Evolutionary conservation across 176 grass and related monocot species (phyloP).

Genomic region (Carex myosuroides): DNA sequence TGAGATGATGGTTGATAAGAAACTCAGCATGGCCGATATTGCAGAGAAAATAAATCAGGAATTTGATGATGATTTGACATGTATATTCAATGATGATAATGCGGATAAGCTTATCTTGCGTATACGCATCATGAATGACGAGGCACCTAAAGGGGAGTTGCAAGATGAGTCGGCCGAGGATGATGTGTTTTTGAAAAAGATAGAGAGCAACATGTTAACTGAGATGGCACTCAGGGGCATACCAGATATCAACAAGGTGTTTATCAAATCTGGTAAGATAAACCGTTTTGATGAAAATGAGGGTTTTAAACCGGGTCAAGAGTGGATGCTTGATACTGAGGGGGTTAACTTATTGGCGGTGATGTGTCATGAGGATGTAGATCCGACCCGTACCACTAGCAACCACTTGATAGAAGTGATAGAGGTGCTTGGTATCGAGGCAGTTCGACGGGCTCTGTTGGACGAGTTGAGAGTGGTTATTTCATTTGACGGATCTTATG

Average conservation of each 20-base stretch:
- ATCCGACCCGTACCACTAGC: slow-evolving; percentile 91
- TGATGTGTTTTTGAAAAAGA: slow-evolving; percentile 89
- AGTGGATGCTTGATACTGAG: slow-evolving; percentile 99
- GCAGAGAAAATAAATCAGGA: slow-evolving; percentile 96
- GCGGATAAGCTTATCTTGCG: slow-evolving; percentile 97
- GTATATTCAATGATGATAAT: slow-evolving; percentile 99
- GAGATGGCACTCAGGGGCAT: slow-evolving; percentile 98
- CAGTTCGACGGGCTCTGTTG: slow-evolving; percentile 73
- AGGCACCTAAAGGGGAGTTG: slow-evolving; percentile 90
- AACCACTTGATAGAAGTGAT: slow-evolving; percentile 97
- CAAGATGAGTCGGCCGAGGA: slow-evolving; percentile 97
- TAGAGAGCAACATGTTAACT: slow-evolving; percentile 94
- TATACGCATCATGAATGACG: slow-evolving; percentile 90
- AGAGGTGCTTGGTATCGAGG: slow-evolving; percentile 96
- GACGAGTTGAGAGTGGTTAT: slow-evolving; percentile 94
- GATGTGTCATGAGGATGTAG: slow-evolving; percentile 94
- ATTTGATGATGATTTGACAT: slow-evolving; percentile 91
- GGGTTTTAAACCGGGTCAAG: slow-evolving; percentile 70
- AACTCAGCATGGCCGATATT: slow-evolving; percentile 97
- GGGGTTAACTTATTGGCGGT: slow-evolving; percentile 93
- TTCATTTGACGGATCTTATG: slow-evolving; percentile 97
- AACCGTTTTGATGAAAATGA: slow-evolving; percentile 72
- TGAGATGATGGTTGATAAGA: slow-evolving; percentile 99
- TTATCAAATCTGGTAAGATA: slow-evolving; percentile 73
- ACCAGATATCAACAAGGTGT: slow-evolving; percentile 97